Evolutionary conservation across 768 basidiomycete species (phyloP).

Genomic region (Hysterangium stoloniferum): DNA sequence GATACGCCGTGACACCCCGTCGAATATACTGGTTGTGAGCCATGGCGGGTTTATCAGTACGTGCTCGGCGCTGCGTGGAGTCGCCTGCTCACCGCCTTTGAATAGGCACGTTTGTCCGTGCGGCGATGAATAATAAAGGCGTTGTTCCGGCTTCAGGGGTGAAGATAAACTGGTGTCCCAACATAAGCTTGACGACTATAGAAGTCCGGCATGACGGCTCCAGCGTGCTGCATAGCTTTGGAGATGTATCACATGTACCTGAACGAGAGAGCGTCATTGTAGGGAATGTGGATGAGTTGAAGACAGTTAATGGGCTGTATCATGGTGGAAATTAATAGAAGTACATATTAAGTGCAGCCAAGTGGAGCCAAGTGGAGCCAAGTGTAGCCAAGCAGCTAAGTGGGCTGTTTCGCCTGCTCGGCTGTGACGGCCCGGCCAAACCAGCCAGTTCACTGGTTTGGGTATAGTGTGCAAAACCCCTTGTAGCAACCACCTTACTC

Average conservation of each 20-base stretch:
- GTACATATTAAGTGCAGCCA: background rate
- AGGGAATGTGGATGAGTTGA: slow-evolving; percentile 45
- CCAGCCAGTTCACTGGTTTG: too few relatives aligned
- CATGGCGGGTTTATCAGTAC: slow-evolving; percentile 56
- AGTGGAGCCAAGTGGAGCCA: too few relatives aligned
- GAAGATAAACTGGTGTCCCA: slow-evolving; percentile 33
- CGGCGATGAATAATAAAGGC: slow-evolving; percentile 28
- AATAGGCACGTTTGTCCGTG: slow-evolving; percentile 36
- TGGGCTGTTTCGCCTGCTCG: too few relatives aligned
- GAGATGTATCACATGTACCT: slow-evolving; percentile 51
- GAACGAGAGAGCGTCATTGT: slow-evolving; percentile 26
- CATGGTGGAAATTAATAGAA: background rate
- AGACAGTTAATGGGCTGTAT: background rate
- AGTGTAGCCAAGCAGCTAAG: too few relatives aligned
- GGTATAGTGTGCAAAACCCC: too few relatives aligned
- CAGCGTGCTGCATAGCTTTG: slow-evolving; percentile 44
- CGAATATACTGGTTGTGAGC: slow-evolving; percentile 49
- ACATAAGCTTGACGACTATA: slow-evolving; percentile 51
- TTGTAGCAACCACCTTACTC: too few relatives aligned
- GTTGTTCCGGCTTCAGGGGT: slow-evolving; percentile 22
- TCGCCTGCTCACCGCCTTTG: background rate
- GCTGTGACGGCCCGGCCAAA: too few relatives aligned
- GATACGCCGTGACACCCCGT: slow-evolving; percentile 22
- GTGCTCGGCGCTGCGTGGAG: background rate
- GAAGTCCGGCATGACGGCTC: slow-evolving; percentile 37